Evolutionary conservation across 192 early-diverging fungal species (phyloP), one percentile per base, ranked within the genome.

Genomic region (Backusella tarrabulga): DNA sequence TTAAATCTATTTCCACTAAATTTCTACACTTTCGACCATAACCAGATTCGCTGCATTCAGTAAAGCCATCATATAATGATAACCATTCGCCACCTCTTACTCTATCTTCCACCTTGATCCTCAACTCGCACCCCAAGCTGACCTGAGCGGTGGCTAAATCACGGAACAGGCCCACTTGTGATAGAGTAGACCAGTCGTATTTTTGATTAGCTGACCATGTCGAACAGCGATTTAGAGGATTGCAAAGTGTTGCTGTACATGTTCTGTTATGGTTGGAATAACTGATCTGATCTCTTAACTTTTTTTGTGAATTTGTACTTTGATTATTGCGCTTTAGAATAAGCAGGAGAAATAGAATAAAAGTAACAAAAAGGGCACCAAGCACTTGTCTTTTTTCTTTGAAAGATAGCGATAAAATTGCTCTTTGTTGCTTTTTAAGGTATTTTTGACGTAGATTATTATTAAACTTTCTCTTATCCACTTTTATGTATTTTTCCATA

Each of bases 101-200:
- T 63, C 56, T 26, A 63, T 63, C 56, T 34, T 77, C 50, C 19
- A 80, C 75, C 68, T 68, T 38, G 9, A 80, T 29, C 2, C 8
- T 12, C 7, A 66, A 54, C 9, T 72, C 52, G 34, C 79, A 80
- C 0, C 79, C 79, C 21, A 52, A 12, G 14, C 42, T 63, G 6
- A 76, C 79, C 14, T 80, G 34, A 19, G 76, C 66, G 5, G 75
- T 68, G 6, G 79, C 74, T 4, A 80, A 36, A 38, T 80, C 79
- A 17, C 79, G 75, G 21, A 76, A 80, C 17, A 80, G 15, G 21
- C 67, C 50, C 14, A 72, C 68, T 36, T 76, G 60, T 14, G 75
- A 75, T 2, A 80, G 32, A 7, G 76, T 42, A 9, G 60, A 35
- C 75, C 75, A 76, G 1, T 52, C 36, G 19, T 76, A 80, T 3